Evolutionary conservation across 1,284 basidiomycete genomes (phyloP).

Genomic region (Spongispora temasekensis): DNA sequence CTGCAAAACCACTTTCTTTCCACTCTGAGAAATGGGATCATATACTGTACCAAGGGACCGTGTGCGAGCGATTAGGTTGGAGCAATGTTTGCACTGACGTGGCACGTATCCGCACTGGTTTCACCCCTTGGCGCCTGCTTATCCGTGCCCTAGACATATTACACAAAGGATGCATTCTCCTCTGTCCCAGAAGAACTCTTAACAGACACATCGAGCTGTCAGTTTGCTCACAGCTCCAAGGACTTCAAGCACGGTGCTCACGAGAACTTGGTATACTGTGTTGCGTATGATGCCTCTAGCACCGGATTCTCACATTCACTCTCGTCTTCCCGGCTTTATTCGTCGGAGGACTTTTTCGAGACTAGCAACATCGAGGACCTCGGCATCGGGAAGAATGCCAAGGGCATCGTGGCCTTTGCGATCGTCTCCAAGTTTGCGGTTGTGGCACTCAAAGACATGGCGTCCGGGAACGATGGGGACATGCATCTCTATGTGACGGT

Average conservation of each 20-base stretch:
- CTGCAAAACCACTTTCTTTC: conserved; percentile 74
- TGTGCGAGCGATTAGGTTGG: conserved; percentile 66
- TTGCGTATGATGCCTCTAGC: conserved; percentile 72
- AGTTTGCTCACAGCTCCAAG: conserved; percentile 83
- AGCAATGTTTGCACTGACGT: conserved; percentile 75
- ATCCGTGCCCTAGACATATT: conserved; percentile 59
- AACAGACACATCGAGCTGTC: conserved; percentile 71
- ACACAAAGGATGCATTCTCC: conserved; percentile 82
- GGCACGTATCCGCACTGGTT: conserved; percentile 39
- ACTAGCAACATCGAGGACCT: conserved; percentile 71
- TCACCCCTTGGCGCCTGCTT: conserved; percentile 13
- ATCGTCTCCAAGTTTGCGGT: conserved; percentile 91
- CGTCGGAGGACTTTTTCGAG: conserved; percentile 82
- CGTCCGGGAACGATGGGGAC: conserved; percentile 53
- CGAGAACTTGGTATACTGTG: conserved; percentile 79
- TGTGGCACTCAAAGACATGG: conserved; percentile 76
- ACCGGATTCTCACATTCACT: conserved; percentile 53
- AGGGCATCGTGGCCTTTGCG: conserved; percentile 85
- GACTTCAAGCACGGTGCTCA: conserved; percentile 78
- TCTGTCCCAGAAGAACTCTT: conserved; percentile 61
- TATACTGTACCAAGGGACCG: conserved; percentile 84
- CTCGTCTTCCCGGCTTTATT: conserved; percentile 73
- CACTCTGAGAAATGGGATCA: conserved; percentile 78
- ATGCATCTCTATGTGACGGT: conserved; percentile 87
- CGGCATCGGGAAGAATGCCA: conserved; percentile 80